phyloP scores from a whole-genome alignment of 1,284 basidiomycete species.

The Pseudozyma flocculosa region DNA sequence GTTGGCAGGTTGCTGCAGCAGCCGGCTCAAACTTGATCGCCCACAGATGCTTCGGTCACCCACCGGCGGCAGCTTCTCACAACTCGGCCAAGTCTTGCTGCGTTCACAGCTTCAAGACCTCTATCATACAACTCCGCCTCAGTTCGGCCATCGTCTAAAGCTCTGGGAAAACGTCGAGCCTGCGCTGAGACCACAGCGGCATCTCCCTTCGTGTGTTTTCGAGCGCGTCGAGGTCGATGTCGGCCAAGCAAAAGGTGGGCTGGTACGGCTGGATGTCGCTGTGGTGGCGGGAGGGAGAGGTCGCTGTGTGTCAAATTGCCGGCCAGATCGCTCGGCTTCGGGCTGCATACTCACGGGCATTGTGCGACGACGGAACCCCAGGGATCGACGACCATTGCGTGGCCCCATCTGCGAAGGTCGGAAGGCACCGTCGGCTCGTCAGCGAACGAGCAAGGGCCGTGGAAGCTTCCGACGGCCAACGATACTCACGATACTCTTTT shows the following conservation, averaged over 20 bases:
- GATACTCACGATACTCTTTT: slow-evolving; percentile 38
- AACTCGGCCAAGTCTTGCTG: too few relatives aligned
- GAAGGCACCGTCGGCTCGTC: not conserved
- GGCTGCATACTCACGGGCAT: slow-evolving; percentile 36
- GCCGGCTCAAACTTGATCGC: too few relatives aligned
- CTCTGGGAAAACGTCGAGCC: slow-evolving; percentile 48
- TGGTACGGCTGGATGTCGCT: slow-evolving; percentile 52
- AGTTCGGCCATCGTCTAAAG: slow-evolving; percentile 11
- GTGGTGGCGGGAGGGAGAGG: not conserved
- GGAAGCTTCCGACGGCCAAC: too few relatives aligned
- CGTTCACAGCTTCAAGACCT: too few relatives aligned
- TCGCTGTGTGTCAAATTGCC: too few relatives aligned
- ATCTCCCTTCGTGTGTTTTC: slow-evolving; percentile 44
- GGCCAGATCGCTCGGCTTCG: too few relatives aligned
- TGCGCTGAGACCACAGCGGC: slow-evolving; percentile 53
- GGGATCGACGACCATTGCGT: slow-evolving; percentile 57
- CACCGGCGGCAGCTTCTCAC: too few relatives aligned
- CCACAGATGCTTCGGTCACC: too few relatives aligned
- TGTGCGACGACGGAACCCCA: slow-evolving; percentile 55
- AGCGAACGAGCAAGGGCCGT: not conserved
- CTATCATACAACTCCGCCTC: too few relatives aligned
- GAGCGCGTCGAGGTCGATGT: slow-evolving; percentile 46
- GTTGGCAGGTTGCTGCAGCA: too few relatives aligned
- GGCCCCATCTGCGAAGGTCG: slow-evolving; percentile 40
- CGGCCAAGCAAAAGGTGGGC: slow-evolving; percentile 49